A percentile compares a stretch with the other conserved stretches of the same genome.
phyloP scores from a whole-genome alignment of 140 eudicot species.

The Flaveria floridana region DNA sequence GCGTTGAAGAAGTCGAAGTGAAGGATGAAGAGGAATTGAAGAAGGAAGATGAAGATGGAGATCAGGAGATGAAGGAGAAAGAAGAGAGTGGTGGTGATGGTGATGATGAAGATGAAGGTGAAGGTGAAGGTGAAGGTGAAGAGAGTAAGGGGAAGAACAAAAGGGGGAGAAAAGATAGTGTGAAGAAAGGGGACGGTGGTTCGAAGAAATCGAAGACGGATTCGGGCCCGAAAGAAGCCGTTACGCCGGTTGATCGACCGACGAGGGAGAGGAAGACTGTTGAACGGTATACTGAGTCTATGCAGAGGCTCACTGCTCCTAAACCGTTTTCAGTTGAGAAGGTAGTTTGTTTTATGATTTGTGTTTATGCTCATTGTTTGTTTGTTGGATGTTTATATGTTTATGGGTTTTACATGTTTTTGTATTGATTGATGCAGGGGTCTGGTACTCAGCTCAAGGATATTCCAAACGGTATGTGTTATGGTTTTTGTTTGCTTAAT shows the following conservation, averaged over 20 bases:
- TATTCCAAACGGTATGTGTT: conserved; percentile 70
- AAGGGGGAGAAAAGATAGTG: conserved; percentile 25
- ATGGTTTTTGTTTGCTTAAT: no score
- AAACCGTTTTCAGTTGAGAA: conserved; percentile 58
- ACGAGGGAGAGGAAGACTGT: conserved; percentile 75
- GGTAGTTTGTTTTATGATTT: conserved; percentile 28
- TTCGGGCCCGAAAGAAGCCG: conserved; percentile 29
- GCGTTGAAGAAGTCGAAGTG: conserved; percentile 20
- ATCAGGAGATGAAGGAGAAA: conserved; percentile 23
- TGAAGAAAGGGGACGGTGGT: conserved; percentile 32
- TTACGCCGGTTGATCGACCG: conserved; percentile 68
- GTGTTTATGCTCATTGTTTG: neutral
- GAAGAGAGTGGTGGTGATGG: conserved; percentile 21
- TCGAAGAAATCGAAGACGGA: conserved; percentile 28
- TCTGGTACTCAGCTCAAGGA: conserved; percentile 79
- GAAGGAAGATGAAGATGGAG: conserved; percentile 21
- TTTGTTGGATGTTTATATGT: neutral
- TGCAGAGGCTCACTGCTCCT: conserved; percentile 26
- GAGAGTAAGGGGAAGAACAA: conserved; percentile 20
- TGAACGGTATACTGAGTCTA: conserved; percentile 52
- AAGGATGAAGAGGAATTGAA: conserved; percentile 29
- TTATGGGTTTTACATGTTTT: neutral
- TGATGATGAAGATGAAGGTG: conserved; percentile 13
- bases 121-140: neutral
- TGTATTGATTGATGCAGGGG: conserved; percentile 47